Base-by-base conservation (phyloP, 2,329 filamentous ascomycete species). In the Claviceps lovelessii region DNA sequence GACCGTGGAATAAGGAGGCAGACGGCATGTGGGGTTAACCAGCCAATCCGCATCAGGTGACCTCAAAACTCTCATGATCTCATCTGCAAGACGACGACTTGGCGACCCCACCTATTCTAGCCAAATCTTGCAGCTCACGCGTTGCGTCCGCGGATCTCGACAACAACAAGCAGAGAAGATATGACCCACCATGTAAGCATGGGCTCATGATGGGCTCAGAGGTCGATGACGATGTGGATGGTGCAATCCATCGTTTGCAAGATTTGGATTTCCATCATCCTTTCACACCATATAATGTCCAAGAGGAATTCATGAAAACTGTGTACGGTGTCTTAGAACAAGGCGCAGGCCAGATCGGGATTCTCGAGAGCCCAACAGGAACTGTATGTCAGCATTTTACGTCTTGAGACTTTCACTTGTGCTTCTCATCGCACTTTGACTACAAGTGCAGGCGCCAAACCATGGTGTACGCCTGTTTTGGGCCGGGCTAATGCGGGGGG, bases 321-420 rank as follows among this genome's bases (percentile, higher is more conserved):
- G 77, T 93, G 5, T 95, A 95, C 65, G 72, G 81, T 51, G 88
- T 89, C 57, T 79, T 95, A 31, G 83, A 94, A 61, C 64, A 64
- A 29, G 79, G 79, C 5, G 68, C 85, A 46, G 85, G 87, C 9
- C 88, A 90, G 64, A 76, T 95, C 49, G 90, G 88, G 35, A 90
- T 96, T 47, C 84, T 96, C 49, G 90, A 96, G 66, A 95, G 88
- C 49, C 90, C 90, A n/a, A 96, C 90, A 46, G 90, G 90, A 68
- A 86, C 81, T 58, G 77, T 78, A 65, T 59, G 71, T 69, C 3
- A 42, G 13, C 8, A 1, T 13, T 13, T 13, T 31, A 13, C 23
- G 15, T 33, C 35, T 9, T 3, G 1, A 7, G 17, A 17, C 31
- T 46, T 52, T 31, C 11, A 13, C 23, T 19, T 5, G 44, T 33